phyloP scores from a whole-genome alignment of 257 asterid species.

The Solanum pinnatisectum region DNA sequence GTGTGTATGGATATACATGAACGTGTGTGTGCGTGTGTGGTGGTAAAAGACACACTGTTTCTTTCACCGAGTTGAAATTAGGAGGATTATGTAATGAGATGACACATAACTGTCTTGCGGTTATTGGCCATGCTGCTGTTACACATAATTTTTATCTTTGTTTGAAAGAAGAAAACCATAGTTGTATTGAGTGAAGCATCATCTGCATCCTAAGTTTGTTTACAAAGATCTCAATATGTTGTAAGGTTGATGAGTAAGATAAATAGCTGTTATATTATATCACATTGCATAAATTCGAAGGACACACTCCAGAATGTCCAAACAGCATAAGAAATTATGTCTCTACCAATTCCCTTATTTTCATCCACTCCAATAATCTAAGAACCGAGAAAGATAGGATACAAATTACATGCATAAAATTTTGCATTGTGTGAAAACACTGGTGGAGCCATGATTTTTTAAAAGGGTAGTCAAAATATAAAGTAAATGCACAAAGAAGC shows the following conservation, averaged over 20 bases:
- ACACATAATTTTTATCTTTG: neutral
- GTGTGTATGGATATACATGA: neutral
- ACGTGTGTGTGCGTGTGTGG: neutral
- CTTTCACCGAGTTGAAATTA: neutral
- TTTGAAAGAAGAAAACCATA: neutral
- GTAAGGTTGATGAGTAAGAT: neutral
- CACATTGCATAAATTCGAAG: neutral
- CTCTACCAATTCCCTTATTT: neutral
- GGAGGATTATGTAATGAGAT: neutral
- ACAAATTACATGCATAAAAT: neutral
- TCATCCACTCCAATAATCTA: neutral
- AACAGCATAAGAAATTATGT: neutral
- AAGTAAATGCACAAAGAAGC: neutral
- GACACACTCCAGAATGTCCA: neutral
- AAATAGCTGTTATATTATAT: neutral
- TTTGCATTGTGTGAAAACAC: neutral
- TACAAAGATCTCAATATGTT: neutral
- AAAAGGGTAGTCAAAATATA: neutral
- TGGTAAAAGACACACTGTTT: neutral
- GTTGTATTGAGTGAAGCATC: neutral
- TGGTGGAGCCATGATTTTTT: neutral
- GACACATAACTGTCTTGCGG: neutral
- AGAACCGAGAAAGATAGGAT: neutral
- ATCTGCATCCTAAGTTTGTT: neutral
- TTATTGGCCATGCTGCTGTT: neutral